phyloP scores from a whole-genome alignment of 1,284 basidiomycete genomes.

The Rhodotorula sp. region DNA sequence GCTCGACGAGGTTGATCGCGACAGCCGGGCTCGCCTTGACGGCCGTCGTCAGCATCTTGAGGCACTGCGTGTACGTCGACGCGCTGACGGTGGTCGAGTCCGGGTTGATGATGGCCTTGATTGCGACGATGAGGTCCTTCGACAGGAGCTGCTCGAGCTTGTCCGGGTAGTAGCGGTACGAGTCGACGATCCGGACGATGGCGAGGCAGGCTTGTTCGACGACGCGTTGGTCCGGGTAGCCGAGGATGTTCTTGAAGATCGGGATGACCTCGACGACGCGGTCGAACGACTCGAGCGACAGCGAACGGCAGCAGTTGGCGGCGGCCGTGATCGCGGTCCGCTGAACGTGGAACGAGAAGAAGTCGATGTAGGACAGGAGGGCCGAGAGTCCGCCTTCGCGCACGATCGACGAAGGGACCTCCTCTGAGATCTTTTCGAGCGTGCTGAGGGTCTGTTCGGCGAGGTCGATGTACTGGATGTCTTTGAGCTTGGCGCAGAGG shows the following conservation, averaged over 20 bases:
- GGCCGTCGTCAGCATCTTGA: slow-evolving; percentile 80
- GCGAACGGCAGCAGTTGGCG: slow-evolving; percentile 89
- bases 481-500: slow-evolving; percentile 88
- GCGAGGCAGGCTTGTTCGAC: slow-evolving; percentile 92
- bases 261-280: slow-evolving; percentile 89
- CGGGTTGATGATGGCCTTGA: slow-evolving; percentile 80
- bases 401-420: slow-evolving; percentile 89
- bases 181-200: slow-evolving; percentile 86
- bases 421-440: slow-evolving; percentile 93
- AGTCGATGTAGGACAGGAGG: slow-evolving; percentile 88
- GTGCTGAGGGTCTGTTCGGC: slow-evolving; percentile 95
- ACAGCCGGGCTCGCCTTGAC: slow-evolving; percentile 83
- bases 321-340: slow-evolving; percentile 93
- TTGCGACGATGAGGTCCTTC: slow-evolving; percentile 72
- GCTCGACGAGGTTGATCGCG: slow-evolving; percentile 77
- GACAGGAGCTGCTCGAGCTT: slow-evolving; percentile 84
- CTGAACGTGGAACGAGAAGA: slow-evolving; percentile 95
- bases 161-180: slow-evolving; percentile 74
- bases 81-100: slow-evolving; percentile 79
- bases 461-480: slow-evolving; percentile 93
- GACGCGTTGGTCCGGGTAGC: slow-evolving; percentile 86
- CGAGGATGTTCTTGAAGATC: slow-evolving; percentile 83
- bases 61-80: slow-evolving; percentile 81
- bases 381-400: slow-evolving; percentile 89
- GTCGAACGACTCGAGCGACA: slow-evolving; percentile 77